Base-by-base conservation (phyloP, 2,329 filamentous ascomycete genomes). In the Aphanoascus verrucosus region DNA sequence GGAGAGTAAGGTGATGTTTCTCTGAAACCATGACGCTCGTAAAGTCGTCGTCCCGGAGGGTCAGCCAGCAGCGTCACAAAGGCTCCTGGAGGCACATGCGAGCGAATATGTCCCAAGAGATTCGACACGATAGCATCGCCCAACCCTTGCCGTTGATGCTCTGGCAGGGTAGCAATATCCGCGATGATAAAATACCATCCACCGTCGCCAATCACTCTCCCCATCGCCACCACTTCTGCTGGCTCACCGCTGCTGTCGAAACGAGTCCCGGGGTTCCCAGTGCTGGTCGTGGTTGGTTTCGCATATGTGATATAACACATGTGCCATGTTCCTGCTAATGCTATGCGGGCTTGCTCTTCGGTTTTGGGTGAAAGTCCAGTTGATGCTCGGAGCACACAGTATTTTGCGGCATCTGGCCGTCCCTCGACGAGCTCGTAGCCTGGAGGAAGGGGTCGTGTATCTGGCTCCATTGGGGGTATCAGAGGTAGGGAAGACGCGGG, bases 181-280 rank as follows among this genome's bases (percentile, higher is more conserved):
- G 71, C 71, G 48, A 79, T 67, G 42, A 72, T 64, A 50, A 78
- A 76, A 58, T 78, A 77, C 65, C 76, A 74, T 5, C 71, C 72
- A 5, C 76, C 75, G 56, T 79, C 76, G 11, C 74, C 73, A 53
- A 77, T 65, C 23, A 78, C 65, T 17, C 76, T 70, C 47, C 75
- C 76, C 76, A 78, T 78, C 0, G 65, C 75, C 5, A 78, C 67
- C 0, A 60, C 52, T n/a, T 55, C 42, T 6, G 31, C 37, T 19
- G 17, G 12, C 46, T 28, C 35, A 2, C 44, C 14, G 23, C 8
- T 42, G 20, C 8, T 51, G 12, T 3, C 17, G 23, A 32, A 38
- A 20, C 23, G 23, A 7, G 11, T 7, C 14, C 19, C 19, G n/a
- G 15, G 17, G 15, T 28, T 5, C 23, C 20, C n/a, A n/a, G n/a